Conservation (phyloP, 352 stramenopile species). For the Phytophthora rubi region DNA sequence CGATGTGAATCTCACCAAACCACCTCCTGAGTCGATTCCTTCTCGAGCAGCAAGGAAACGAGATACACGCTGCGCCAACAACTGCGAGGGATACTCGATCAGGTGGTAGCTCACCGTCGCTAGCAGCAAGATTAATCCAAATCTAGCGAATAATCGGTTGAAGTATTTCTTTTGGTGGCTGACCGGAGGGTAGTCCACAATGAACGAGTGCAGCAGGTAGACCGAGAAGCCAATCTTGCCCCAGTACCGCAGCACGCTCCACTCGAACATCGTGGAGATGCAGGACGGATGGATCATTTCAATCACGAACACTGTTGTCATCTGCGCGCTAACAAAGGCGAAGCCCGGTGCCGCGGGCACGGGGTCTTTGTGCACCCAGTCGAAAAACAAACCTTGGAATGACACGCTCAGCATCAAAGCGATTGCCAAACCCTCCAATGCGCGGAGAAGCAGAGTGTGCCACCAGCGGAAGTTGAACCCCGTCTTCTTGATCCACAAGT, state of each 20-base stretch:
- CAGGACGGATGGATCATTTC: constrained; percentile 34
- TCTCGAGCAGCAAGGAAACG: constrained; percentile 13
- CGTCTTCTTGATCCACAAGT: constrained; percentile 32
- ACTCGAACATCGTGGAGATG: constrained; percentile 34
- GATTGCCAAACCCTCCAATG: constrained; percentile 35
- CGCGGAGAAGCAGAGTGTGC: constrained; percentile 34
- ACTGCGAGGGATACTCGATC: constrained; percentile 36
- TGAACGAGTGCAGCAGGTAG: constrained; percentile 33
- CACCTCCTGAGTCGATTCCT: neutral
- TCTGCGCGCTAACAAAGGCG: constrained; percentile 24
- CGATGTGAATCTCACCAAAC: constrained; percentile 22
- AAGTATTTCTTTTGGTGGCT: constrained; percentile 39
- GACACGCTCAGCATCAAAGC: constrained; percentile 31
- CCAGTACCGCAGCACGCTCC: constrained; percentile 35
- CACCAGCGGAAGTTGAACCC: constrained; percentile 25
- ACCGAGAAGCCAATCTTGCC: constrained; percentile 35
- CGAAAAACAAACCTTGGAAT: constrained; percentile 35
- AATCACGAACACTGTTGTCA: constrained; percentile 28
- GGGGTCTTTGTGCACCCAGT: constrained; percentile 30
- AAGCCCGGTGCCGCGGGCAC: constrained; percentile 16
- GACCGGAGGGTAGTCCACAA: constrained; percentile 26
- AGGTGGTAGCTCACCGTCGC: constrained; percentile 36
- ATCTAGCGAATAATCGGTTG: constrained; percentile 38
- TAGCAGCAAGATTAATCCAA: constrained; percentile 37
- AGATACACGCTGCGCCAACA: constrained; percentile 22